Evolutionary conservation across 257 asterid genomes (phyloP).

Genomic region (Solanum sejunctum): DNA sequence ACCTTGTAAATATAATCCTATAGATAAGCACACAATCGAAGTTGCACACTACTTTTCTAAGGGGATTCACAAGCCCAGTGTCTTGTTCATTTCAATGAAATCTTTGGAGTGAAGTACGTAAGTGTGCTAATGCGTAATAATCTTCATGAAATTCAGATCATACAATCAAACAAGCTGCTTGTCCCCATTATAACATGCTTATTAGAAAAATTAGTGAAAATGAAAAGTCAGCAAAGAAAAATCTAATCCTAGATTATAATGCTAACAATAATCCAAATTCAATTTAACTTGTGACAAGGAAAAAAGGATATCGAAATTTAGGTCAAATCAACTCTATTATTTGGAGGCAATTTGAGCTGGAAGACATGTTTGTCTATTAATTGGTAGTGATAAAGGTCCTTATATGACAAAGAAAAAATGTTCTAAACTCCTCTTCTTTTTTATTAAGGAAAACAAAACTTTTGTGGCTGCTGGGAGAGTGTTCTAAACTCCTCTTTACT

Average conservation of each 20-base stretch:
- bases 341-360: no score
- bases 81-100: not conserved
- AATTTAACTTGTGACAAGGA: no score
- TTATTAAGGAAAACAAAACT: not conserved
- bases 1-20: not conserved
- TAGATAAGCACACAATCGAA: not conserved
- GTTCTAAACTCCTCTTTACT: not conserved
- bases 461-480: not conserved
- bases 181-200: not conserved
- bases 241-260: no score
- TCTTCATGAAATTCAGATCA: not conserved
- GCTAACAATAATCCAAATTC: no score
- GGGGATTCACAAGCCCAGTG: not conserved
- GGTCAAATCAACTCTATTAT: no score
- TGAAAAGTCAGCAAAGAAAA: no score
- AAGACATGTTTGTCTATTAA: no score
- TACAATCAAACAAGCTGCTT: not conserved
- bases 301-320: no score
- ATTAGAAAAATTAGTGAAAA: not conserved
- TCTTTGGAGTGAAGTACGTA: not conserved
- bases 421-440: not conserved
- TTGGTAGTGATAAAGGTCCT: no score
- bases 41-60: not conserved
- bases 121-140: not conserved
- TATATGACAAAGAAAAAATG: no score